A percentile compares a stretch with the other conserved stretches of the same genome.
phyloP scores from a whole-genome alignment of 345 rosid species.

The Microcos paniculata region DNA sequence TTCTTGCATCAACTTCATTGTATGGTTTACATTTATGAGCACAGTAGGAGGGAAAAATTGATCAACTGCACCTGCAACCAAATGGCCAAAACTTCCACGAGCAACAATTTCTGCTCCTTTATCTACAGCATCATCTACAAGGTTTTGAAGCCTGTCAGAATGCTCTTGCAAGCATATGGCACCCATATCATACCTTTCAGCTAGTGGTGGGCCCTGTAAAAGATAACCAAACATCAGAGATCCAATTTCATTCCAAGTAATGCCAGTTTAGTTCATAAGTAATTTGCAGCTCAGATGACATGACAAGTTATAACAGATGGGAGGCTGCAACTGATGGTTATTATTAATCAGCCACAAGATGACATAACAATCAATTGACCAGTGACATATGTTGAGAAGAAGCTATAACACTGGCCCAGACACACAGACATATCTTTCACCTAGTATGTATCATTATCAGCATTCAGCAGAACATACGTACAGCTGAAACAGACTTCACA shows the following conservation, averaged over 20 bases:
- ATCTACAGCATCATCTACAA: conserved; percentile 82
- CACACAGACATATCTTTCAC: conserved; percentile 1
- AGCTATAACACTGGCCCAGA: neutral
- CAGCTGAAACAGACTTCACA: conserved; percentile 88
- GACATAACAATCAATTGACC: conserved; percentile 7
- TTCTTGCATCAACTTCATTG: conserved; percentile 94
- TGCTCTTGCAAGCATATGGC: conserved; percentile 96
- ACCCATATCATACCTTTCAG: conserved; percentile 95
- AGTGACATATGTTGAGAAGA: neutral
- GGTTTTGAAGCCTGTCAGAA: conserved; percentile 82
- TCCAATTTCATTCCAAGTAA: neutral
- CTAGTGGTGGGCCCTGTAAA: conserved; percentile 89
- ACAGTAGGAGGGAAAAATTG: conserved; percentile 95
- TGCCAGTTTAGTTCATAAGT: neutral
- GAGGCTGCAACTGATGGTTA: neutral
- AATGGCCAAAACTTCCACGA: conserved; percentile 94
- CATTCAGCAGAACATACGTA: conserved; percentile 44
- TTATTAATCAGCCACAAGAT: neutral
- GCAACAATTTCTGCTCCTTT: conserved; percentile 88
- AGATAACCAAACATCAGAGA: conserved; percentile 5
- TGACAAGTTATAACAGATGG: neutral
- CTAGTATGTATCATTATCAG: neutral
- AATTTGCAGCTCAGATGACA: neutral
- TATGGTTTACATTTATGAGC: conserved; percentile 75
- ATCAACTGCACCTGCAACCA: conserved; percentile 90